A percentile compares a stretch with the other conserved stretches of the same genome.
Conservation (phyloP, 805 yeast species). For the Metschnikowia gruessii region DNA sequence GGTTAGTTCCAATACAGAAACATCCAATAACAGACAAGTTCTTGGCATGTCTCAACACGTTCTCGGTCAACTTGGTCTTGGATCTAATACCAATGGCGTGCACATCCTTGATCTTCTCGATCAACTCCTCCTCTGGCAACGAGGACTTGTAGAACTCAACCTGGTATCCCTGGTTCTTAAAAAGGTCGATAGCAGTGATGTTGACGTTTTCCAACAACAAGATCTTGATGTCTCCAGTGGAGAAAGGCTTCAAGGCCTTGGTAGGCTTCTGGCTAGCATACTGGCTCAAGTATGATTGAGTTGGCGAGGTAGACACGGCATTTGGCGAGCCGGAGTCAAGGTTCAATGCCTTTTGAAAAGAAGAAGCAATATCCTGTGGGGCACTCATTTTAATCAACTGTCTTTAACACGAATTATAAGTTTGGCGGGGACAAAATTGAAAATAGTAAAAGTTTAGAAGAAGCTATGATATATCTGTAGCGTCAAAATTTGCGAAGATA, state of each 20-base stretch:
- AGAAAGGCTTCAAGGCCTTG: conserved; percentile 87
- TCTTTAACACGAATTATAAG: too few relatives aligned
- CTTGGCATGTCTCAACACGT: conserved; percentile 78
- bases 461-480: too few relatives aligned
- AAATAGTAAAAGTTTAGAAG: too few relatives aligned
- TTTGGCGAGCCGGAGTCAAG: conserved; percentile 47
- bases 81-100: conserved; percentile 99
- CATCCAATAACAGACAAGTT: conserved; percentile 91
- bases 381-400: conserved; percentile 47
- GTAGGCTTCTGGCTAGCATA: conserved; percentile 50
- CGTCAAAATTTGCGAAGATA: background rate
- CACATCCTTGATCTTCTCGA: conserved; percentile 87
- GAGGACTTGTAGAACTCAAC: conserved; percentile 91
- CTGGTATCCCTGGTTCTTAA: conserved; percentile 90
- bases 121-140: conserved; percentile 86
- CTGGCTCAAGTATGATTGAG: conserved; percentile 67
- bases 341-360: conserved; percentile 54
- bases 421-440: too few relatives aligned
- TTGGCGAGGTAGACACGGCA: conserved; percentile 81
- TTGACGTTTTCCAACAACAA: conserved; percentile 90
- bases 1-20: conserved; percentile 99
- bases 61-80: conserved; percentile 83
- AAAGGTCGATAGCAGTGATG: conserved; percentile 83
- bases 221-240: conserved; percentile 92
- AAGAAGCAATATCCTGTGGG: conserved; percentile 63